Conservation (phyloP, 1,139 yeast genomes). For the Sugiyamaella xylanicola region DNA sequence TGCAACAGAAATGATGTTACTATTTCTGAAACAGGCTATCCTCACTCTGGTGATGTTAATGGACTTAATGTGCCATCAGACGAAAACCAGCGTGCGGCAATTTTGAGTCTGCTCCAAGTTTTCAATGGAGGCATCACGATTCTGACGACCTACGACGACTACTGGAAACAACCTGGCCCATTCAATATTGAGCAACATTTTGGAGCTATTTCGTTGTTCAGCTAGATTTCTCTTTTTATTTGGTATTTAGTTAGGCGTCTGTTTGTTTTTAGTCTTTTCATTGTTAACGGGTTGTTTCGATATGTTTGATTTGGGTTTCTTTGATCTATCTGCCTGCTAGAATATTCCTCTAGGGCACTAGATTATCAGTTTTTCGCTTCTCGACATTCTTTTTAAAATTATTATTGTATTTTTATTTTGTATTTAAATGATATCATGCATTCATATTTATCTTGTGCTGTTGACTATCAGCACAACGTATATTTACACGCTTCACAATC, state of each 20-base stretch:
- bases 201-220: constrained; percentile 60
- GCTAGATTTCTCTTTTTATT: constrained; percentile 13
- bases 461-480: neutral
- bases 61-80: constrained; percentile 73
- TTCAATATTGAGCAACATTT: constrained; percentile 85
- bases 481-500: neutral
- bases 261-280: neutral
- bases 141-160: constrained; percentile 74
- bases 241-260: no score
- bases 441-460: neutral
- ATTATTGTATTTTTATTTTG: neutral
- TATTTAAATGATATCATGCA: neutral
- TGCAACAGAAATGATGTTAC: constrained; percentile 47
- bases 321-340: neutral
- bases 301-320: neutral
- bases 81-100: constrained; percentile 71
- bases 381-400: neutral
- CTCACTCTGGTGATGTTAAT: constrained; percentile 67
- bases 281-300: neutral
- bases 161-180: constrained; percentile 86
- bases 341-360: neutral
- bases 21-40: constrained; percentile 87
- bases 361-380: neutral
- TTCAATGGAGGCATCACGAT: constrained; percentile 60
- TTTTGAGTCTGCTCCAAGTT: constrained; percentile 58